phyloP scores from a whole-genome alignment of 495 filamentous ascomycete genomes.

The Daldinia vernicosa region DNA sequence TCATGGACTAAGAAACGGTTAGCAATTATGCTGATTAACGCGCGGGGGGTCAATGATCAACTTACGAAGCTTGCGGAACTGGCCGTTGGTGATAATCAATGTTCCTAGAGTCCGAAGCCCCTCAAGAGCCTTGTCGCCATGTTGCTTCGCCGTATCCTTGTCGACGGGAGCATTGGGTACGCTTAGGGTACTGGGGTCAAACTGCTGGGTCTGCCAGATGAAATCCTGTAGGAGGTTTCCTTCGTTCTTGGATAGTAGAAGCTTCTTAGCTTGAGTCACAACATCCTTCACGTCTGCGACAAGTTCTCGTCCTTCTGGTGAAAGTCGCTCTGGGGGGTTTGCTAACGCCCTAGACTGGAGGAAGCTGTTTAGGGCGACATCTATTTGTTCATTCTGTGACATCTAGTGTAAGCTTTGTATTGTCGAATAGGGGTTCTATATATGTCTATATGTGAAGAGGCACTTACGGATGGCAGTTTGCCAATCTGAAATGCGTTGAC shows the following conservation, averaged over 20 bases:
- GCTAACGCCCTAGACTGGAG: constrained; percentile 71
- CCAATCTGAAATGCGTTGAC: constrained; percentile 84
- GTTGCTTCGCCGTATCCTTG: constrained; percentile 79
- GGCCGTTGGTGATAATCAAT: constrained; percentile 92
- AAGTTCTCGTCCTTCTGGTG: constrained; percentile 78
- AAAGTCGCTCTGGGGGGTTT: constrained; percentile 80
- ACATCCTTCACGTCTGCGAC: constrained; percentile 82
- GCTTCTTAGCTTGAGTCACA: constrained; percentile 84
- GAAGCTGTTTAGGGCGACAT: constrained; percentile 88
- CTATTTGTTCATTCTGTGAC: constrained; percentile 86
- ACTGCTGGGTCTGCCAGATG: constrained; percentile 87
- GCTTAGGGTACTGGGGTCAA: constrained; percentile 67
- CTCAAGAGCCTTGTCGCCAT: constrained; percentile 80
- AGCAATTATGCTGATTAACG: constrained; percentile 26
- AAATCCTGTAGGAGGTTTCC: constrained; percentile 96
- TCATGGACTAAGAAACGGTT: constrained; percentile 73
- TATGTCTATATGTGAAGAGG: neutral
- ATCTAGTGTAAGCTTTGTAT: constrained; percentile 43
- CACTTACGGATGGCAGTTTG: constrained; percentile 88
- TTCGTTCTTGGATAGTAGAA: constrained; percentile 94
- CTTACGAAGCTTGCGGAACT: constrained; percentile 93
- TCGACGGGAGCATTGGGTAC: constrained; percentile 71
- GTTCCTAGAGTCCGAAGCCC: constrained; percentile 91
- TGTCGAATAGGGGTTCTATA: neutral
- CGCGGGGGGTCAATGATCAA: constrained; percentile 25